phyloP scores from a whole-genome alignment of 2,329 filamentous ascomycete genomes.

The Fusarium haematococcum region DNA sequence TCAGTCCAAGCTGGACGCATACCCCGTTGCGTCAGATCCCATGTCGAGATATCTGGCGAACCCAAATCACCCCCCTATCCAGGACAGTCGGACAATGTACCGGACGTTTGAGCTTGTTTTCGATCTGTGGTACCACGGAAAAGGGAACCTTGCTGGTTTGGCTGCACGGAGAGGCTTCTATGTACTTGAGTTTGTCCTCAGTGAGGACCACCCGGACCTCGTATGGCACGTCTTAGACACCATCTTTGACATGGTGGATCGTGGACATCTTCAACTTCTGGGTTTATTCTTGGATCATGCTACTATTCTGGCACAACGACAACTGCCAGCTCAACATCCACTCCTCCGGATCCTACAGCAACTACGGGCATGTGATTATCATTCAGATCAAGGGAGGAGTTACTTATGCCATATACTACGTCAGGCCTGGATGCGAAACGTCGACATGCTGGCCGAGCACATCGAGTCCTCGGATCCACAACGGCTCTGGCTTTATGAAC shows the following conservation, averaged over 20 bases:
- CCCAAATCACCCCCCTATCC: slow-evolving; percentile 51
- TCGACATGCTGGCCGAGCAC: slow-evolving; percentile 48
- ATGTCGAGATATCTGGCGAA: slow-evolving; percentile 52
- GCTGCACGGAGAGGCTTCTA: slow-evolving; percentile 52
- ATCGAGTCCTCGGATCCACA: slow-evolving; percentile 46
- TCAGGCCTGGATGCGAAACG: slow-evolving; percentile 53
- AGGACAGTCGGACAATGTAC: slow-evolving; percentile 55
- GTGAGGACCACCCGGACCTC: slow-evolving; percentile 52
- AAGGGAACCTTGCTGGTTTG: slow-evolving; percentile 51
- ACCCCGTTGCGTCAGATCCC: slow-evolving; percentile 45
- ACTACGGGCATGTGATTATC: slow-evolving; percentile 47
- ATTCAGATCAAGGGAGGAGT: slow-evolving; percentile 46
- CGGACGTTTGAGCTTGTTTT: slow-evolving; percentile 54
- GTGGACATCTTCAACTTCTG: slow-evolving; percentile 50
- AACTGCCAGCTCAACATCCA: slow-evolving; percentile 49
- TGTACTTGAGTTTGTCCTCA: slow-evolving; percentile 52
- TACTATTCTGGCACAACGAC: slow-evolving; percentile 43
- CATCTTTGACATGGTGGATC: slow-evolving; percentile 53
- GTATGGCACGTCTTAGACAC: slow-evolving; percentile 54
- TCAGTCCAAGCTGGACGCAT: slow-evolving; percentile 49
- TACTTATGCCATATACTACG: slow-evolving; percentile 50
- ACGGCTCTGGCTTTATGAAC: slow-evolving; percentile 54
- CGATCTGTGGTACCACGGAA: slow-evolving; percentile 52
- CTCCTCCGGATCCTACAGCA: slow-evolving; percentile 49
- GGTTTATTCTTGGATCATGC: slow-evolving; percentile 51